Evolutionary conservation across 2,329 filamentous ascomycete genomes (phyloP), one percentile per base, ranked within the genome.

Genomic region (Arthrobotrys pseudoclavata): DNA sequence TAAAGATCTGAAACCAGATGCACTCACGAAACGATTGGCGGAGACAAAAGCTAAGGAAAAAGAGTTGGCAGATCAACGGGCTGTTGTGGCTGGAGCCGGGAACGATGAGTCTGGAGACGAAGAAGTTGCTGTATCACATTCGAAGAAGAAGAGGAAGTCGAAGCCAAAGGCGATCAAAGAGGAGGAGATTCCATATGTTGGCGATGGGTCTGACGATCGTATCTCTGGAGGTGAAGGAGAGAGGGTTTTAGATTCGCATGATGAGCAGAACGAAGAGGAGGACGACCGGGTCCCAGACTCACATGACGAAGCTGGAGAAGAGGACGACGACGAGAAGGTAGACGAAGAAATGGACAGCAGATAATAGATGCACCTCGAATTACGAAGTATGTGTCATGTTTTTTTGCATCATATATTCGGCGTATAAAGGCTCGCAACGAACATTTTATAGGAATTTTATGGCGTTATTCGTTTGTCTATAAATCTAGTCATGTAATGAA

Each of bases 121-220:
- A 20, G 55, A 60, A 9, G 55, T 26, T 29, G 34, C 9, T 6
- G 18, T 20, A 40, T 60, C 55, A n/a, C 18, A 24, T 3, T 42
- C 55, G 22, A 60, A 26, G 13, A 67, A 5, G 61, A 55, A 45
- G 53, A 71, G 31, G 61, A 66, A 62, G 12, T 47, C 50, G 20
- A 70, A 47, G 22, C 18, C 53, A 12, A 1, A 31, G n/a, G 53
- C 18, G 29, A 12, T 57, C 10, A 52, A 62, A 26, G 68, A 63
- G n/a, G 69, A 74, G 9, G 75, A 79, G 26, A 68, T 74, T 18
- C 75, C 69, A 15, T 74, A 74, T 61, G 69, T 62, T 45, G 37
- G 40, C 2, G 75, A 55, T 42, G 61, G 42, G 34, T 18, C 6
- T 13, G 61, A 24, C 24, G 48, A 52, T 10, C 18, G n/a, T 3